These are phyloP conservation scores for Phytophthora colocasiae DNA, from an alignment of 352 stramenopile genomes.

Conservation along the genomic window DNA sequence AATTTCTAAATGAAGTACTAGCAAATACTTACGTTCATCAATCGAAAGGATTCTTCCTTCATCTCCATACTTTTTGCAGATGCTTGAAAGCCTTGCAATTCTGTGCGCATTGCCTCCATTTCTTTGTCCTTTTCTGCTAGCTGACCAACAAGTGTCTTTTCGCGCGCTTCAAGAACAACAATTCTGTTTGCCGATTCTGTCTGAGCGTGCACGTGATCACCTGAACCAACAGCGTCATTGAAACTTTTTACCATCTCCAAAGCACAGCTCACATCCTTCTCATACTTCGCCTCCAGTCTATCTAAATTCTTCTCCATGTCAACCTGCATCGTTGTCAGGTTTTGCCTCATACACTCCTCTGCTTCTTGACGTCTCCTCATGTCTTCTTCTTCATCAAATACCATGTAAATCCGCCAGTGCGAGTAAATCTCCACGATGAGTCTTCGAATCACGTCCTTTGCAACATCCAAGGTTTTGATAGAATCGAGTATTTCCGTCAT, in stretches of 20 bases:
- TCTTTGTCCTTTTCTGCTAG: constrained; percentile 40
- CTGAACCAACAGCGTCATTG: constrained; percentile 18
- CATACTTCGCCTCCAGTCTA: constrained; percentile 36
- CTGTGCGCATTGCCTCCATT: constrained; percentile 27
- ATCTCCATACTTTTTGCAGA: constrained; percentile 51
- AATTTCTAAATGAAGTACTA: not conserved
- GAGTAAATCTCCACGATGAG: constrained; percentile 64
- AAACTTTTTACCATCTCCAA: constrained; percentile 50
- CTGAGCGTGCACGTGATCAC: constrained; percentile 13
- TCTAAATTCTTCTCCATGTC: constrained; percentile 41
- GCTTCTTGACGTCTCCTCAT: constrained; percentile 23
- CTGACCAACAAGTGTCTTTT: constrained; percentile 28
- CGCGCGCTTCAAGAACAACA: constrained; percentile 29
- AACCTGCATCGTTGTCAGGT: constrained; percentile 17
- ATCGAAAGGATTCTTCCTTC: constrained; percentile 67
- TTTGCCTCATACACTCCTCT: constrained; percentile 14
- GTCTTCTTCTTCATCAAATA: constrained; percentile 36
- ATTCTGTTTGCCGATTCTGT: constrained; percentile 27
- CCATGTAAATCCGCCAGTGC: constrained; percentile 54
- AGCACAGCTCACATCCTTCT: constrained; percentile 40
- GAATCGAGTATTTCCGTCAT: constrained; percentile 50
- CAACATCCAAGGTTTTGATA: constrained; percentile 49
- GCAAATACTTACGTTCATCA: constrained; percentile 57
- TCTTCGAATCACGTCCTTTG: constrained; percentile 56
- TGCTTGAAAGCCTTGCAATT: constrained; percentile 44